phyloP scores from a whole-genome alignment of 345 rosid genomes.

The Isatis tinctoria region DNA sequence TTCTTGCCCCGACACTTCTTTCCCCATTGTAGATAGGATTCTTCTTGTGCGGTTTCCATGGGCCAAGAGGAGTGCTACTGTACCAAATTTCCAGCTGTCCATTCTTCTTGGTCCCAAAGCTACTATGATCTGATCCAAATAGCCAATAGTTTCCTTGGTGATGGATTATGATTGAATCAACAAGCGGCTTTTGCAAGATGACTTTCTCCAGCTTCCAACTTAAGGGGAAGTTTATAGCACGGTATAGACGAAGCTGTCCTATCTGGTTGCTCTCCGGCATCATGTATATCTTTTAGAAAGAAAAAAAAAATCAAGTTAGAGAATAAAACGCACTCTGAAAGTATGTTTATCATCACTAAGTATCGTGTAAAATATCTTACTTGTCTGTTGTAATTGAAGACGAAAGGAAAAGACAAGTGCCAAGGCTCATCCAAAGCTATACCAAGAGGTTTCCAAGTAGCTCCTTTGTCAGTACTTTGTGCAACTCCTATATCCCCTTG shows the following conservation, averaged over 20 bases:
- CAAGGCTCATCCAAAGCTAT: constrained; percentile 89
- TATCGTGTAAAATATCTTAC: constrained; percentile 39
- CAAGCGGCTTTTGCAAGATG: constrained; percentile 65
- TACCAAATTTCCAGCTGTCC: constrained; percentile 92
- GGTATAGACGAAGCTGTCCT: constrained; percentile 77
- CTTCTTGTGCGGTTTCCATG: constrained; percentile 91
- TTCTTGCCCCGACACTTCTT: constrained; percentile 68
- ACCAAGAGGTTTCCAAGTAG: constrained; percentile 89
- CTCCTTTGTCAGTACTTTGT: constrained; percentile 73
- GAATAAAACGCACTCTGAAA: neutral
- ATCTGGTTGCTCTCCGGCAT: constrained; percentile 77
- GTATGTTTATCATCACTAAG: neutral
- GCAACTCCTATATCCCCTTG: constrained; percentile 98
- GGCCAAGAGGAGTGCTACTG: constrained; percentile 80
- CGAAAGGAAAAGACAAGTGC: constrained; percentile 93
- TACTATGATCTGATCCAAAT: constrained; percentile 82
- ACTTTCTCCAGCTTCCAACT: constrained; percentile 71
- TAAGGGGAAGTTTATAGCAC: constrained; percentile 73
- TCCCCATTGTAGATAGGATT: constrained; percentile 68
- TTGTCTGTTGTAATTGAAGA: constrained; percentile 65
- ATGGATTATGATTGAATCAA: constrained; percentile 62
- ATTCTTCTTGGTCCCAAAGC: constrained; percentile 57
- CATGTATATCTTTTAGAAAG: constrained; percentile 65
- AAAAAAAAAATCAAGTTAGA: neutral
- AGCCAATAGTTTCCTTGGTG: constrained; percentile 70